Evolutionary conservation across 305 asterid species (phyloP).

Genomic region (Solanum aculeatissimum): DNA sequence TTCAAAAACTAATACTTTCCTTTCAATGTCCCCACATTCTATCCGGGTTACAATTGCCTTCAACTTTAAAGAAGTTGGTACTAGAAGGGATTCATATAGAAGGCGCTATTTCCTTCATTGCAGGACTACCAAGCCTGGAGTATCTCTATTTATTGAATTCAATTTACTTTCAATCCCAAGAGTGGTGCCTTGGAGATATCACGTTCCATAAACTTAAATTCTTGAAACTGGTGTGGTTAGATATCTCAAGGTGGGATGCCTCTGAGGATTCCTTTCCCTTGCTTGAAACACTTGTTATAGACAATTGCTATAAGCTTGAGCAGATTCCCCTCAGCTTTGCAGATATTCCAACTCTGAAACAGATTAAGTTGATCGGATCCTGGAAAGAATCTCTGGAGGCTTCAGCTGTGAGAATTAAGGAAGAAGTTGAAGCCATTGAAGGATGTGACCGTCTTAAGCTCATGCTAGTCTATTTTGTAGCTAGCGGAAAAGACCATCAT

Average conservation of each 20-base stretch:
- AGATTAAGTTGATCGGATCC: neutral
- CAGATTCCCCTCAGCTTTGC: neutral
- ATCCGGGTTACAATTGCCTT: neutral
- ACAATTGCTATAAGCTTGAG: accelerated
- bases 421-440: neutral
- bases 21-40: accelerated
- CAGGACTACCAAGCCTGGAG: neutral
- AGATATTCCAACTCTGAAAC: neutral
- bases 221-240: neutral
- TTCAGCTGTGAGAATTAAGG: neutral
- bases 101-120: no score
- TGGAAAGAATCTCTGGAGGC: neutral
- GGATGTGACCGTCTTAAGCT: neutral
- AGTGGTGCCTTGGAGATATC: neutral
- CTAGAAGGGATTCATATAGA: neutral
- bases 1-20: neutral
- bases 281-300: neutral
- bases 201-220: neutral
- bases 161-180: neutral
- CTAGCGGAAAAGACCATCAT: no score
- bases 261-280: neutral
- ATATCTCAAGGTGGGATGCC: neutral
- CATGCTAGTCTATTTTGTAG: no score
- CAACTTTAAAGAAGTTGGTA: neutral
- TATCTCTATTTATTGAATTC: neutral